Evolutionary conservation across 1,284 basidiomycete species (phyloP).

Genomic region (Dichomitus squalens): DNA sequence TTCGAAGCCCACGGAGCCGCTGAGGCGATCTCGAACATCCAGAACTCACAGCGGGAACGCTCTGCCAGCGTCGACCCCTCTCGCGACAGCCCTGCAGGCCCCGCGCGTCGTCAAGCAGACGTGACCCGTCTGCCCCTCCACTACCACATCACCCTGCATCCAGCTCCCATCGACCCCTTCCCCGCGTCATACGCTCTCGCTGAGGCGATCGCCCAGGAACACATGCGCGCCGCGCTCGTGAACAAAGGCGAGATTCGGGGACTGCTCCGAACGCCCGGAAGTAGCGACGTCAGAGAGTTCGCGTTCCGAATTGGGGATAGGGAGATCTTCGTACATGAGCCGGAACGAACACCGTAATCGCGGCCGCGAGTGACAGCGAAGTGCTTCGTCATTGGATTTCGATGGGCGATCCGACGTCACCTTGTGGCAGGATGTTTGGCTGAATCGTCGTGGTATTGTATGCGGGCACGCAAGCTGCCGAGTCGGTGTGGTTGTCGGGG

Average conservation of each 20-base stretch:
- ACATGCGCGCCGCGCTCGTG: slow-evolving; percentile 25
- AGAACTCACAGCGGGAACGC: slow-evolving; percentile 4
- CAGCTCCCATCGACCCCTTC: slow-evolving; percentile 30
- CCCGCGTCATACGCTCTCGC: slow-evolving; percentile 27
- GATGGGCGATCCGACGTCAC: neutral
- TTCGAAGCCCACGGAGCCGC: slow-evolving; percentile 29
- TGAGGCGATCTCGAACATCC: slow-evolving; percentile 7
- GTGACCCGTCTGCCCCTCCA: slow-evolving; percentile 8
- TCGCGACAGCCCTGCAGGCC: neutral
- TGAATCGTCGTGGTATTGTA: neutral
- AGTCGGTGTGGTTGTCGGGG: neutral
- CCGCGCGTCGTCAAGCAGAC: neutral
- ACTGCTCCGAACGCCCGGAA: slow-evolving; percentile 36
- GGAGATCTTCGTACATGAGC: slow-evolving; percentile 23
- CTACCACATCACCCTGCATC: slow-evolving; percentile 30
- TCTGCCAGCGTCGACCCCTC: slow-evolving; percentile 1
- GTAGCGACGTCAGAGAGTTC: slow-evolving; percentile 23
- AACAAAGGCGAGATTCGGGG: slow-evolving; percentile 33
- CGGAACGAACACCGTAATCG: neutral
- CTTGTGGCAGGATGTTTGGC: neutral
- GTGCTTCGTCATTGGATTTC: neutral
- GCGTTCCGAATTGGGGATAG: slow-evolving; percentile 27
- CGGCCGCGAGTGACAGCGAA: neutral
- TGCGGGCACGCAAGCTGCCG: neutral
- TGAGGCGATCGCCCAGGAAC: slow-evolving; percentile 31